phyloP scores from a whole-genome alignment of 2,329 filamentous ascomycete genomes.

The Colletotrichum cereale region DNA sequence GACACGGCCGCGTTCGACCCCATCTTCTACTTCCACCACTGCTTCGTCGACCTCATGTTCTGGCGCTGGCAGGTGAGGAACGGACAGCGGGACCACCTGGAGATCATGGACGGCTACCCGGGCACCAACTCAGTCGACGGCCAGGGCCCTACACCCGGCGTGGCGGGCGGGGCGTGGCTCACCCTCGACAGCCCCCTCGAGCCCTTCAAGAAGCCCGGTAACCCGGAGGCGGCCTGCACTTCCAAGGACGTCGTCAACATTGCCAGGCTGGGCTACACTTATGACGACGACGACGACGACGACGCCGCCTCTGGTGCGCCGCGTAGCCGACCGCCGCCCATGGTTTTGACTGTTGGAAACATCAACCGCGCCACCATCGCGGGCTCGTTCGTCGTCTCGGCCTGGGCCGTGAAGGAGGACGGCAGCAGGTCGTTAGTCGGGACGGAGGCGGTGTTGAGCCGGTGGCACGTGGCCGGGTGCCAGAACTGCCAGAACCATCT shows the following conservation, averaged over 20 bases:
- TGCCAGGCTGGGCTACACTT: slow-evolving; percentile 40
- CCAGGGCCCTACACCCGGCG: slow-evolving; percentile 34
- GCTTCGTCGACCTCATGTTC: slow-evolving; percentile 48
- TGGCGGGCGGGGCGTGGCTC: slow-evolving; percentile 22
- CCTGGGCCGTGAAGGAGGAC: slow-evolving; percentile 25
- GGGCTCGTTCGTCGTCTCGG: slow-evolving; percentile 45
- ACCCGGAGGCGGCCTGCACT: neutral
- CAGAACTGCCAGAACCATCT: slow-evolving; percentile 45
- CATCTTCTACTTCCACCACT: slow-evolving; percentile 51
- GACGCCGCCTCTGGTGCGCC: neutral
- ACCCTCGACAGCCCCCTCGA: slow-evolving; percentile 37
- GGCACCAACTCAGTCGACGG: slow-evolving; percentile 38
- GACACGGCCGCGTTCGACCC: slow-evolving; percentile 52
- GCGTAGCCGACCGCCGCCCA: neutral
- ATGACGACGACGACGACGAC: slow-evolving; percentile 12
- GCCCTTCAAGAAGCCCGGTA: slow-evolving; percentile 1
- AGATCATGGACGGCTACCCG: slow-evolving; percentile 26
- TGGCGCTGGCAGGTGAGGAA: slow-evolving; percentile 48
- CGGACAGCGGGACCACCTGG: slow-evolving; percentile 7
- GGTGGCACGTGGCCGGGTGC: slow-evolving; percentile 44
- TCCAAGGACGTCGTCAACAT: slow-evolving; percentile 21
- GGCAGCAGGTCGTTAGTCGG: slow-evolving; percentile 22
- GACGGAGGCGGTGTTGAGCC: slow-evolving; percentile 43
- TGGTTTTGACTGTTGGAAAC: slow-evolving; percentile 29
- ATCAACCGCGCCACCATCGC: slow-evolving; percentile 42